A percentile compares a stretch with the other conserved stretches of the same genome.
Evolutionary conservation across 345 rosid genomes (phyloP).

Genomic region (Hevea brasiliensis): DNA sequence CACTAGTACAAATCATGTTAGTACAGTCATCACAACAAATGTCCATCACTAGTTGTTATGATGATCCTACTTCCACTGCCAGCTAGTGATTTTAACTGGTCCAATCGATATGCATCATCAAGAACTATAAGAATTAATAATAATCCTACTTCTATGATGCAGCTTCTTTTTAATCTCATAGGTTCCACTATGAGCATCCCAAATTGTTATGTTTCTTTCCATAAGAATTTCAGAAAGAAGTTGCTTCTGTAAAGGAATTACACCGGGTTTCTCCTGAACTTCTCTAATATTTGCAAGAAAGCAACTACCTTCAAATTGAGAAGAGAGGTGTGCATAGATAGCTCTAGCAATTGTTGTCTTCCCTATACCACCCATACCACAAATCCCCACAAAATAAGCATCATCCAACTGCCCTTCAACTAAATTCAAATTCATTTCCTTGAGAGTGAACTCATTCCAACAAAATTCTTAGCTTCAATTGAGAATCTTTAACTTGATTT

Average conservation of each 20-base stretch:
- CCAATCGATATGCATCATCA: conserved; percentile 9
- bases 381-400: conserved; percentile 7
- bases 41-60: conserved; percentile 8
- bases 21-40: too few species aligned
- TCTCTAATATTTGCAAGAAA: conserved; percentile 15
- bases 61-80: conserved; percentile 14
- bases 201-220: neutral
- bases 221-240: conserved; percentile 9
- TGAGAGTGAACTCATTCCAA: conserved; percentile 5
- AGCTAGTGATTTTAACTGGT: conserved; percentile 7
- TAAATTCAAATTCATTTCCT: neutral
- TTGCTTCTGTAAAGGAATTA: conserved; percentile 4
- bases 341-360: conserved; percentile 16
- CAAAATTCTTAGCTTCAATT: neutral
- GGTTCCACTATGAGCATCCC: neutral
- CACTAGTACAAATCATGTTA: too few species aligned
- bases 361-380: conserved; percentile 19
- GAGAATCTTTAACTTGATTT: conserved; percentile 4
- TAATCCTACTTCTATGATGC: neutral
- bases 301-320: conserved; percentile 15
- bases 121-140: conserved; percentile 5
- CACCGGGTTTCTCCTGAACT: neutral
- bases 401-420: neutral
- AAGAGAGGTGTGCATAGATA: neutral
- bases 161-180: conserved; percentile 6